Percentiles rank a stretch among this genome's conserved stretches.
phyloP scores from a whole-genome alignment of 768 basidiomycete species.

The Boletus sp. region DNA sequence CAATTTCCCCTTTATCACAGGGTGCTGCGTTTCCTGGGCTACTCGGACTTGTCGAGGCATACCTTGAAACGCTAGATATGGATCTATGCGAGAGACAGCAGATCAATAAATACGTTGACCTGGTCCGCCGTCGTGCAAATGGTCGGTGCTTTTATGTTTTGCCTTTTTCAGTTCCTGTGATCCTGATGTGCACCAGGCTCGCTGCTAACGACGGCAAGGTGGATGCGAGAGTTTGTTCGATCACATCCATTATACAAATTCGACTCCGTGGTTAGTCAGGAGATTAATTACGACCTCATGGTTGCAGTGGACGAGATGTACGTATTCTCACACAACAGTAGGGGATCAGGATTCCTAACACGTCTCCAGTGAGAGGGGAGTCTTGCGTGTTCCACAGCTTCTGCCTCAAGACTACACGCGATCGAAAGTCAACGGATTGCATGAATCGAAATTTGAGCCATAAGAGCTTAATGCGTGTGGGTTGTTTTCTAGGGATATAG shows the following conservation, averaged over 20 bases:
- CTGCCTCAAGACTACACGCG: constrained; percentile 60
- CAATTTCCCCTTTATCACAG: constrained; percentile 35
- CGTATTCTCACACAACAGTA: constrained; percentile 31
- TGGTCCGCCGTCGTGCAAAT: constrained; percentile 75
- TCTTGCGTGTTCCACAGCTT: constrained; percentile 56
- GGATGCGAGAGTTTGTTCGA: constrained; percentile 91
- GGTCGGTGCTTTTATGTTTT: constrained; percentile 46
- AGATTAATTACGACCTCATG: constrained; percentile 94
- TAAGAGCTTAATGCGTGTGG: background rate
- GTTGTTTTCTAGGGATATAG: background rate
- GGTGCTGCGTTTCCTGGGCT: constrained; percentile 73
- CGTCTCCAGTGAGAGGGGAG: constrained; percentile 62
- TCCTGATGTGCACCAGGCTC: constrained; percentile 48
- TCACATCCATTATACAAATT: constrained; percentile 88
- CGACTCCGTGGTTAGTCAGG: constrained; percentile 88
- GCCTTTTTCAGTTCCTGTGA: background rate
- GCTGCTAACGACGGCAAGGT: constrained; percentile 82
- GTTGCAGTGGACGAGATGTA: constrained; percentile 90
- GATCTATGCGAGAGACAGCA: constrained; percentile 54
- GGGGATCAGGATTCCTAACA: background rate
- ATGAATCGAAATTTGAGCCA: constrained; percentile 29
- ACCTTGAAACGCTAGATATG: constrained; percentile 84
- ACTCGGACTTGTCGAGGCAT: constrained; percentile 76
- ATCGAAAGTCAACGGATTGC: constrained; percentile 22
- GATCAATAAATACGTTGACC: constrained; percentile 75